Conservation (phyloP, 441 rosid genomes). For the Euphorbia corollata region DNA sequence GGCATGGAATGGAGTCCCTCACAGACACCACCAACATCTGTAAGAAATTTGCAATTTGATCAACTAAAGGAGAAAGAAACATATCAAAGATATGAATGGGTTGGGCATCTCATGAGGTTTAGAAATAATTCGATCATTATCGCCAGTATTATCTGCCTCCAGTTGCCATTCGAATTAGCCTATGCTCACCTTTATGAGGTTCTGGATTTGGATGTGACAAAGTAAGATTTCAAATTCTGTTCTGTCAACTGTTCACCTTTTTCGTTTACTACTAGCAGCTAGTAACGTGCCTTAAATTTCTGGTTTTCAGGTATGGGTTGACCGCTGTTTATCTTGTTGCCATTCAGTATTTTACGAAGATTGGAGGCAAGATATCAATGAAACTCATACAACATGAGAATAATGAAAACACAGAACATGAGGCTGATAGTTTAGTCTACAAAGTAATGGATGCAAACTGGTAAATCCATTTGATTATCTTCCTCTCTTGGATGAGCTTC, state of each 20-base stretch:
- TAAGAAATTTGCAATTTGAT: conserved; percentile 40
- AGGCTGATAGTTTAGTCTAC: conserved; percentile 83
- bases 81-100: conserved; percentile 84
- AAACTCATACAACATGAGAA: conserved; percentile 70
- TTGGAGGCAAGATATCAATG: conserved; percentile 76
- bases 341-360: conserved; percentile 70
- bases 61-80: conserved; percentile 53
- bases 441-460: conserved; percentile 44
- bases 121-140: conserved; percentile 69
- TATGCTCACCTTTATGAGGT: conserved; percentile 91
- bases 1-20: conserved; percentile 53
- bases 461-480: conserved; percentile 12
- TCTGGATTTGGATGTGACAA: conserved; percentile 41
- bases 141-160: conserved; percentile 76
- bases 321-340: conserved; percentile 74
- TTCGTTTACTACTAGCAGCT: background rate
- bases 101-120: conserved; percentile 60
- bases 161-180: conserved; percentile 87
- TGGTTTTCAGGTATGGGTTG: conserved; percentile 63
- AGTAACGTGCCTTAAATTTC: conserved; percentile 21
- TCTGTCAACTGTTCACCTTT: conserved; percentile 2
- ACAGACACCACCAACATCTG: conserved; percentile 43
- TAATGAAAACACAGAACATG: conserved; percentile 60
- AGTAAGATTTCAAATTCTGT: conserved; percentile 41
- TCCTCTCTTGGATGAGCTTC: conserved; percentile 6